These are phyloP conservation scores for Musa schizocarpa DNA, from an alignment of 176 grass and related monocot species.

Conservation along the genomic window DNA sequence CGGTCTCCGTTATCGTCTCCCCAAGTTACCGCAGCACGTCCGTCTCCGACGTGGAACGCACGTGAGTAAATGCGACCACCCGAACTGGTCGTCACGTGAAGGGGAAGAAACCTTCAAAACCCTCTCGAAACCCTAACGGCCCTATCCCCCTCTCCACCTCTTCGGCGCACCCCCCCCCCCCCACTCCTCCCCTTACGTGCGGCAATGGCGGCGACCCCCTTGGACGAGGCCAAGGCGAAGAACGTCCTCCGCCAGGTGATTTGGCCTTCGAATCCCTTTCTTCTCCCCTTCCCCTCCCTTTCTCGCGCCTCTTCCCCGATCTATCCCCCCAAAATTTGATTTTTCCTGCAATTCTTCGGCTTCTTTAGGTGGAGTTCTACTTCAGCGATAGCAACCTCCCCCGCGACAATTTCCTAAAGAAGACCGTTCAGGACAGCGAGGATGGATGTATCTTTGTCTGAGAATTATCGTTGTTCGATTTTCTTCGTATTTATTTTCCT, in stretches of 20 bases:
- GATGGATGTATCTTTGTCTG: slow-evolving; percentile 57
- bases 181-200: not conserved
- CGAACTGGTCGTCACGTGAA: too few relatives aligned
- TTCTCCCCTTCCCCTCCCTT: not conserved
- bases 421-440: slow-evolving; percentile 50
- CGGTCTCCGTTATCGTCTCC: too few relatives aligned
- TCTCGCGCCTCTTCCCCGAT: not conserved
- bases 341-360: not conserved
- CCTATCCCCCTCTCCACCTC: not conserved
- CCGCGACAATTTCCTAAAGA: slow-evolving; percentile 57
- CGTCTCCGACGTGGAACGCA: too few relatives aligned
- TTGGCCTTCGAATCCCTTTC: not conserved
- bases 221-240: slow-evolving; percentile 55
- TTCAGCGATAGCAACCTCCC: slow-evolving; percentile 93
- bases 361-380: slow-evolving; percentile 80
- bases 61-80: too few relatives aligned
- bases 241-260: slow-evolving; percentile 60
- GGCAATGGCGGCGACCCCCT: slow-evolving; percentile 35
- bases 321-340: not conserved
- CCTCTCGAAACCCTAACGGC: too few relatives aligned
- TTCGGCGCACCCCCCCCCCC: too few relatives aligned
- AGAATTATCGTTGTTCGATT: not conserved
- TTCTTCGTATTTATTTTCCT: not conserved
- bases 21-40: too few relatives aligned
- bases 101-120: too few relatives aligned